Base-by-base conservation (phyloP, 1,284 basidiomycete species). In the Pseudozyma hubeiensis region DNA sequence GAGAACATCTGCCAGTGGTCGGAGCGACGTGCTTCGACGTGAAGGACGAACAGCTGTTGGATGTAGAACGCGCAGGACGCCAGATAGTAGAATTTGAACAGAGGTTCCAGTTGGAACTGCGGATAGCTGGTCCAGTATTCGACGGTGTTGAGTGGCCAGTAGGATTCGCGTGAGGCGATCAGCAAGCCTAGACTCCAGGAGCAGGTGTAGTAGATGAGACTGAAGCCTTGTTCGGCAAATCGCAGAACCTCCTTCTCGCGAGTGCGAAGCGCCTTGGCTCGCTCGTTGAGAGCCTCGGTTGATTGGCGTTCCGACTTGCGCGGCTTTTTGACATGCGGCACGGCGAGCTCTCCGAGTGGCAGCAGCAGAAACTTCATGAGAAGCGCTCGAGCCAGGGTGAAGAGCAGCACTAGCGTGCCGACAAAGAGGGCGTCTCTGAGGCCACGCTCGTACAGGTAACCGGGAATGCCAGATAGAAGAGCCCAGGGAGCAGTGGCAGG, bases 191-290 rank as follows among this genome's bases (percentile, higher is more conserved):
- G 89, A 24, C 85, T 85, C 88, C 91, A 95, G 73, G 90, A 91
- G 7, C 89, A 76, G 39, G 88, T 86, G 84, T 93, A 95, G 86
- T 96, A 97, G 47, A 92, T 85, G 52, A 91, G 87, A 45, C 90
- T 90, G 93, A 94, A 99, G 53, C 93, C 92, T 86, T 99, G 96
- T 85, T 98, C 96, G 5, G 93, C 93, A 82, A 98, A 98, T 66
- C 96, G 88, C 49, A 92, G 85, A 45, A 93, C 90, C 70, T 89
- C 90, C 81, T 91, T 89, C 57, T 91, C 88, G 39, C 83, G 80
- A 45, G 77, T 81, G 63, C 82, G 84, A 54, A 68, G 64, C 9
- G 60, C 54, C 30, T 74, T 77, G 9, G 51, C 51, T 9, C 66
- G 60, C 51, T 64, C 64, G 35, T n/a, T 34, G 37, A 46, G 49